Evolutionary conservation across 805 yeast genomes (phyloP).

Genomic region (Wickerhamomyces rabaulensis): DNA sequence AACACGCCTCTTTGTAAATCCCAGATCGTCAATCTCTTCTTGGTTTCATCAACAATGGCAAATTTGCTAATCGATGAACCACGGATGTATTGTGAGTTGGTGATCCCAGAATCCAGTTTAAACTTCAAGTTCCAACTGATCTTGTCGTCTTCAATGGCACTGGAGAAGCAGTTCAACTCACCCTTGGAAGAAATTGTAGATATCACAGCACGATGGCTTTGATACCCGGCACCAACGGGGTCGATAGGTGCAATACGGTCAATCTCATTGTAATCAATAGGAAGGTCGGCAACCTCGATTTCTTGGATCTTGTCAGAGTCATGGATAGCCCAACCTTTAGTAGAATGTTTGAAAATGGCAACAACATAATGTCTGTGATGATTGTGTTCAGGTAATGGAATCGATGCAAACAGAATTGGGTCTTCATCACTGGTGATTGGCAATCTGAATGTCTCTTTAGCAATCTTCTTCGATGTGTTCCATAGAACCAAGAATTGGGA

Average conservation of each 20-base stretch:
- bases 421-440: constrained; percentile 12
- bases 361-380: constrained; percentile 40
- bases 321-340: constrained; percentile 36
- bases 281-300: constrained; percentile 34
- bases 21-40: constrained; percentile 65
- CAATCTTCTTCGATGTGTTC: constrained; percentile 42
- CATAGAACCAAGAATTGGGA: constrained; percentile 49
- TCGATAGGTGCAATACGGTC: constrained; percentile 54
- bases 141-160: constrained; percentile 23
- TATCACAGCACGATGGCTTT: constrained; percentile 39
- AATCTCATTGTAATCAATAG: constrained; percentile 31
- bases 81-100: constrained; percentile 46
- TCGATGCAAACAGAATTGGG: constrained; percentile 28
- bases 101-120: constrained; percentile 50
- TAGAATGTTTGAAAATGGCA: constrained; percentile 39
- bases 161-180: constrained; percentile 42
- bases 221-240: constrained; percentile 44
- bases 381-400: constrained; percentile 29
- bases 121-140: constrained; percentile 51
- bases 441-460: constrained; percentile 16
- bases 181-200: constrained; percentile 56
- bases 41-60: constrained; percentile 60
- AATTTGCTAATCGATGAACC: constrained; percentile 75
- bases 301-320: constrained; percentile 20
- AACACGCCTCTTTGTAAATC: constrained; percentile 62